Percentiles rank a stretch among this genome's conserved stretches.
phyloP scores from a whole-genome alignment of 257 asterid genomes.

The Euphrasia confusa region DNA sequence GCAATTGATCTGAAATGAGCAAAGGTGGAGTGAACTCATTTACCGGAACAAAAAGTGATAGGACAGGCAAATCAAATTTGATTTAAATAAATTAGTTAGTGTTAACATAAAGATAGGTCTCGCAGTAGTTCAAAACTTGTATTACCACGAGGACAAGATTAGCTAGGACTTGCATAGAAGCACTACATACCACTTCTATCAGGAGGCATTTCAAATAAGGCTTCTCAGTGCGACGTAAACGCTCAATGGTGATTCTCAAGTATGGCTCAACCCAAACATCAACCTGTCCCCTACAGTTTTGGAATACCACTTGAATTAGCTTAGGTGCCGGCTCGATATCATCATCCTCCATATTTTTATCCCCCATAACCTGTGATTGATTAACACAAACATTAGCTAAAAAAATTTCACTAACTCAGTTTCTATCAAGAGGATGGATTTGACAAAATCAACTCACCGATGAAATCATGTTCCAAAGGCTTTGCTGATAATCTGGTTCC shows the following conservation, averaged over 20 bases:
- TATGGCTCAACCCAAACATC: slow-evolving; percentile 99
- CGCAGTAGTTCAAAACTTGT: background rate
- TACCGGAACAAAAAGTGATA: background rate
- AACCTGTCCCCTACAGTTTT: slow-evolving; percentile 90
- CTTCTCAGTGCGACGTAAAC: slow-evolving; percentile 72
- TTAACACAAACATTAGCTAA: slow-evolving; percentile 23
- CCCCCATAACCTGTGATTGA: slow-evolving; percentile 69
- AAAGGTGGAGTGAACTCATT: background rate
- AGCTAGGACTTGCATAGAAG: background rate
- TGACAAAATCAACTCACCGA: slow-evolving; percentile 52
- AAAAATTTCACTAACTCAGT: slow-evolving; percentile 11
- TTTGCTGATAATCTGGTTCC: slow-evolving; percentile 96
- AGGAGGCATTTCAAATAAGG: slow-evolving; percentile 74
- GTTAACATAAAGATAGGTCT: background rate
- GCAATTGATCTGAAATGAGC: background rate
- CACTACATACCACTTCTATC: slow-evolving; percentile 76
- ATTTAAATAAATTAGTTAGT: background rate
- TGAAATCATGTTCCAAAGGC: slow-evolving; percentile 95
- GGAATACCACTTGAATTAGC: slow-evolving; percentile 88
- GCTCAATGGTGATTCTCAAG: slow-evolving; percentile 68
- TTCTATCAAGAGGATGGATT: slow-evolving; percentile 2
- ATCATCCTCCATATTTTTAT: slow-evolving; percentile 83
- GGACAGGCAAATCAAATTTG: slow-evolving; percentile 10
- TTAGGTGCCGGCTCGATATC: slow-evolving; percentile 98
- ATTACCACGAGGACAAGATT: background rate